These are phyloP conservation scores for Ceraceosorus guamensis DNA, from an alignment of 1,284 basidiomycete genomes.

Conservation along the genomic window DNA sequence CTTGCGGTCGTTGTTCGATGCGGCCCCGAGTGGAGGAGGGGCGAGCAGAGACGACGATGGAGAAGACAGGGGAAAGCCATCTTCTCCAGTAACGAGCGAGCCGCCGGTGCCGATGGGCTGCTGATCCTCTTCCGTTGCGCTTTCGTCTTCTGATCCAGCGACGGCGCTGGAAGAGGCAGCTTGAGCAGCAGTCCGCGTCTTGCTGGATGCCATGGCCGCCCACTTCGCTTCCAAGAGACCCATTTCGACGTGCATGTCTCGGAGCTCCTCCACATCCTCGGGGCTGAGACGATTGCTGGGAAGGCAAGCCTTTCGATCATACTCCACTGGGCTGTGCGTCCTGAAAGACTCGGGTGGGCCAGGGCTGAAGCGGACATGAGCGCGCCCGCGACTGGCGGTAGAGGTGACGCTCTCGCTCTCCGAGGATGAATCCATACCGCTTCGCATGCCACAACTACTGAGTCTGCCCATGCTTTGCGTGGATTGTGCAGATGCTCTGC, in stretches of 20 bases:
- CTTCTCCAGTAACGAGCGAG: background rate
- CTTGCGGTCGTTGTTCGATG: constrained; percentile 1
- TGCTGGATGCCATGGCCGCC: constrained; percentile 36
- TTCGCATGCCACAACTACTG: no score
- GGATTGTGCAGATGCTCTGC: constrained; percentile 23
- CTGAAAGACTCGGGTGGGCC: constrained; percentile 38
- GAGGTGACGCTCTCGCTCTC: constrained; percentile 19
- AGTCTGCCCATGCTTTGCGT: background rate
- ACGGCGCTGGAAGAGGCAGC: constrained; percentile 7
- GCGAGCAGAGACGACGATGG: background rate
- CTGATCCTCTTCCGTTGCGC: background rate
- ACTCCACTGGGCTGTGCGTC: constrained; percentile 46
- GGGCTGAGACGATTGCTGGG: constrained; percentile 39
- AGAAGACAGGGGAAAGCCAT: background rate
- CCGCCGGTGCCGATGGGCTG: background rate
- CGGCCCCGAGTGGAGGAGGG: background rate
- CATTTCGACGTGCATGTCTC: constrained; percentile 42
- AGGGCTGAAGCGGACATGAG: constrained; percentile 37
- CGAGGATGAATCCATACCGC: constrained; percentile 31
- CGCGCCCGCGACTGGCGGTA: constrained; percentile 3
- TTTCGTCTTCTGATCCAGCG: background rate
- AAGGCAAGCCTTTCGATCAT: constrained; percentile 44
- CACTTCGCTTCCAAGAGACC: constrained; percentile 43
- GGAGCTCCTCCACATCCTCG: constrained; percentile 43
- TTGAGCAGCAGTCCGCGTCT: no score